These are phyloP conservation scores for Lizonia empirigonia DNA, from an alignment of 2,329 filamentous ascomycete species.

Conservation along the genomic window DNA sequence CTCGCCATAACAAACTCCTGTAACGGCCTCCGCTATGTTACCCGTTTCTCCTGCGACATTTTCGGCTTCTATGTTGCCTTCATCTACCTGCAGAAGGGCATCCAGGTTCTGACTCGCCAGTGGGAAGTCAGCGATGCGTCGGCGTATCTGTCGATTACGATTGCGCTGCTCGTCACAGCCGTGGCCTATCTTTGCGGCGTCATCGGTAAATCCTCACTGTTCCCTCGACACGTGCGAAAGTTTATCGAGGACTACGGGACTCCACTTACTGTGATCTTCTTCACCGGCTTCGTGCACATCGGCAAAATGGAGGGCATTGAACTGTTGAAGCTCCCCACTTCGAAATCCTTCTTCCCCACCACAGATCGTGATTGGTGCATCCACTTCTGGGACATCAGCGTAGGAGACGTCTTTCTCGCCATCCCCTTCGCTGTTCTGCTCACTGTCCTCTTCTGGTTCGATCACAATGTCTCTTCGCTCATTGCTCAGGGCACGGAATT, in stretches of 20 bases:
- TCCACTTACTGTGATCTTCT: conserved; percentile 71
- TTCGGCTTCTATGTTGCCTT: conserved; percentile 94
- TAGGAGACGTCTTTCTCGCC: conserved; percentile 77
- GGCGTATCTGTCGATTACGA: conserved; percentile 76
- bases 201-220: conserved; percentile 72
- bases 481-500: conserved; percentile 63
- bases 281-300: conserved; percentile 86
- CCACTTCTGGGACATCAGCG: conserved; percentile 77
- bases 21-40: conserved; percentile 87
- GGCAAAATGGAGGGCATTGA: conserved; percentile 77
- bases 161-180: conserved; percentile 78
- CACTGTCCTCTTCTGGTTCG: conserved; percentile 87
- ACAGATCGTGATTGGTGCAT: conserved; percentile 76
- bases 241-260: conserved; percentile 92
- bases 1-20: conserved; percentile 84
- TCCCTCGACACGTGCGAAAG: conserved; percentile 75
- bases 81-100: conserved; percentile 89
- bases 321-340: conserved; percentile 74
- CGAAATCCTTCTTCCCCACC: conserved; percentile 79
- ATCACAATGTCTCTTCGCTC: conserved; percentile 72
- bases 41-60: conserved; percentile 89
- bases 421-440: conserved; percentile 85
- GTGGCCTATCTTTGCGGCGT: conserved; percentile 75
- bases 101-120: conserved; percentile 81
- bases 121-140: conserved; percentile 67